Conservation (phyloP, 345 rosid genomes). For the Hibiscus trionum region DNA sequence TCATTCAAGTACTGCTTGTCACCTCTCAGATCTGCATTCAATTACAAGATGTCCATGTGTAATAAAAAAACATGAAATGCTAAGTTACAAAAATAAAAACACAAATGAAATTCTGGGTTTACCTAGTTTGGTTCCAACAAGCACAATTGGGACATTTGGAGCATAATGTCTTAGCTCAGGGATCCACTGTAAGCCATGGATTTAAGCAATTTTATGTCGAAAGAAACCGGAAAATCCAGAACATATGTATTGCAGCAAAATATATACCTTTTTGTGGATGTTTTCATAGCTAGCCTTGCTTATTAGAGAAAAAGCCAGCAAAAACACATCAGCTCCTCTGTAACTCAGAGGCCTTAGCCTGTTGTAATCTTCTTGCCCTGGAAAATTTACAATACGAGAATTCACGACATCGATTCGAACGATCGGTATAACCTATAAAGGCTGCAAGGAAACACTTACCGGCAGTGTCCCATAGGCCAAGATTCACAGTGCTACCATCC, state of each 20-base stretch:
- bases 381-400: not conserved
- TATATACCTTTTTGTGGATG: conserved; percentile 54
- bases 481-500: conserved; percentile 51
- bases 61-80: not conserved
- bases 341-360: conserved; percentile 74
- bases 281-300: conserved; percentile 85
- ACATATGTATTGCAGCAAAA: not conserved
- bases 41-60: not conserved
- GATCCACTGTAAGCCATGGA: conserved; percentile 46
- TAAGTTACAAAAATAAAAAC: not conserved
- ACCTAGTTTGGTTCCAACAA: conserved; percentile 82
- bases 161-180: conserved; percentile 75
- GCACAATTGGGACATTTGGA: conserved; percentile 66
- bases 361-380: conserved; percentile 87
- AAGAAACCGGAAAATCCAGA: not conserved
- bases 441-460: conserved; percentile 22
- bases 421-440: not conserved
- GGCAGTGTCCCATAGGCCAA: conserved; percentile 57
- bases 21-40: conserved; percentile 51
- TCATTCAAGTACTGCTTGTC: conserved; percentile 50
- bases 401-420: too few relatives aligned
- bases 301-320: conserved; percentile 66
- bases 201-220: not conserved
- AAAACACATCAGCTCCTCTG: conserved; percentile 83
- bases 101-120: not conserved